Evolutionary conservation across 2,329 filamentous ascomycete species (phyloP).

Genomic region (Claviceps purpurea): DNA sequence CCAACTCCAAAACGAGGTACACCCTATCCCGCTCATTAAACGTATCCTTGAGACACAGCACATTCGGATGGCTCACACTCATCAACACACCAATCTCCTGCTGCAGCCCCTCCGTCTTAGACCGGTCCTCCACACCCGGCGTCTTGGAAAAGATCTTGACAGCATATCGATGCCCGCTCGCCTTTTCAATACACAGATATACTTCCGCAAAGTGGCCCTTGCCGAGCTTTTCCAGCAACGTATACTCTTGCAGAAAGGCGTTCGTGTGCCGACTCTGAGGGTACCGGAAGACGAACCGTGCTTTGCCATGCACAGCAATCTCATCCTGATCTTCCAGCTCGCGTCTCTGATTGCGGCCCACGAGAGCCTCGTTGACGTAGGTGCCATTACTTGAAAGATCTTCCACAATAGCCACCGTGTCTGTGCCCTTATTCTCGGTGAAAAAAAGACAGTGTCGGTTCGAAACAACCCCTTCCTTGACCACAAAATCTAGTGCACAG

Average conservation of each 20-base stretch:
- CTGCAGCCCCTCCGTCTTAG: slow-evolving; percentile 74
- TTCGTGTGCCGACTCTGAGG: slow-evolving; percentile 61
- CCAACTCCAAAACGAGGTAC: slow-evolving; percentile 82
- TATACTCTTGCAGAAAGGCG: slow-evolving; percentile 77
- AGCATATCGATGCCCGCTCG: slow-evolving; percentile 68
- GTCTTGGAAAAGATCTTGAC: slow-evolving; percentile 92
- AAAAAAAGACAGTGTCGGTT: slow-evolving; percentile 71
- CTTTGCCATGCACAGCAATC: slow-evolving; percentile 72
- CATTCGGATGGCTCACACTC: slow-evolving; percentile 89
- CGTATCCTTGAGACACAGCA: slow-evolving; percentile 86
- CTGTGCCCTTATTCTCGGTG: slow-evolving; percentile 41
- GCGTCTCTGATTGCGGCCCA: slow-evolving; percentile 83
- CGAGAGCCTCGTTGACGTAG: slow-evolving; percentile 81
- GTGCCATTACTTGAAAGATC: slow-evolving; percentile 95
- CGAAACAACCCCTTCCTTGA: slow-evolving; percentile 70
- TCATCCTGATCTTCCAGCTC: slow-evolving; percentile 85
- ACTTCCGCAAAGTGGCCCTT: slow-evolving; percentile 95
- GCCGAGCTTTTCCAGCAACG: slow-evolving; percentile 69
- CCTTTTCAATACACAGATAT: slow-evolving; percentile 78
- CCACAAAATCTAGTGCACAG: slow-evolving; percentile 43
- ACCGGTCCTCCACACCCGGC: slow-evolving; percentile 65
- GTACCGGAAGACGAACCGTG: slow-evolving; percentile 84
- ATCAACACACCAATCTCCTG: slow-evolving; percentile 95
- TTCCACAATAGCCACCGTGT: slow-evolving; percentile 65
- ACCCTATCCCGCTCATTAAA: slow-evolving; percentile 87